Evolutionary conservation across 2,329 filamentous ascomycete genomes (phyloP), one percentile per base, ranked within the genome.

Genomic region (Fusarium camptoceras): DNA sequence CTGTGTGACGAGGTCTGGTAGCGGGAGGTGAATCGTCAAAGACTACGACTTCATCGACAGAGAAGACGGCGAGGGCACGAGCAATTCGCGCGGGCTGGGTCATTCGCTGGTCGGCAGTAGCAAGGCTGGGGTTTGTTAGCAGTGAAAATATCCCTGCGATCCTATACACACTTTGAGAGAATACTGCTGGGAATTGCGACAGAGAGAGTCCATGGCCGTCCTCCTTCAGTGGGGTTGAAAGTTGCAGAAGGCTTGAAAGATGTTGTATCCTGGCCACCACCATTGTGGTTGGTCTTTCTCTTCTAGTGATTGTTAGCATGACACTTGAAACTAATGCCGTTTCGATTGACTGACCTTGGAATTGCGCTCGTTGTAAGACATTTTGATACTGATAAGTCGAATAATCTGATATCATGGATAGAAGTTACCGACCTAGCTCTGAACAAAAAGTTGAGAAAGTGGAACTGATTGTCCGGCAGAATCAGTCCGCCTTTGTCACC

Each of bases 11-110:
- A 30, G 83, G 81, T 31, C 85, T 85, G 31, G 83, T 75, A 16
- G 84, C 80, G 9, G 74, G 51, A 4, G 85, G 85, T 37, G 84
- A 85, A 80, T 97, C 94, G 76, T 95, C 89, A 78, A 92, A 97
- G 57, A 97, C 83, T 53, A 97, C 85, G 30, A 97, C 86, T 81
- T 97, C 94, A 77, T 97, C 94, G 71, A 97, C 87, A 75, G 88
- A 91, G 81, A 96, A 97, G 68, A 97, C 91, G 66, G 92, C 91
- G 54, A 94, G 86, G 34, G 93, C 92, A 55, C 94, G 92, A 8
- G 93, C 93, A 55, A 97, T 90, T 69, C 91, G 90, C 10, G 91
- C 92, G 2, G 90, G 91, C 49, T 92, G 84, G 49, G 87, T 85
- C 37, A 91, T 93, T 77, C 93, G 91, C 76, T 93, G 90, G 64